Conservation (phyloP, 306 rosid genomes). For the Trifolium dubium region DNA sequence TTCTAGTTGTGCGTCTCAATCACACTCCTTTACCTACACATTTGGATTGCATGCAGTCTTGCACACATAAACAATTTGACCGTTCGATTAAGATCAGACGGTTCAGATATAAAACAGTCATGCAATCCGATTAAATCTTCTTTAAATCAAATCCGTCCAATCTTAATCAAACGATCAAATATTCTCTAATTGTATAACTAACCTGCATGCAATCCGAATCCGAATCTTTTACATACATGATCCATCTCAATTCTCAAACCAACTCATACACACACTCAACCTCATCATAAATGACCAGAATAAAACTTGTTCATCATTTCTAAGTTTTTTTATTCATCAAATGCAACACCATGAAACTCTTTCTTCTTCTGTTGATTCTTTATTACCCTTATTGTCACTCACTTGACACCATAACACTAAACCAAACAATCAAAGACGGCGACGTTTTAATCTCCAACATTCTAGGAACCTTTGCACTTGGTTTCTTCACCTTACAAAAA, state of each 20-base stretch:
- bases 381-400: conserved; percentile 29
- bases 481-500: conserved; percentile 60
- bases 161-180: no score
- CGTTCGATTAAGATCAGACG: no score
- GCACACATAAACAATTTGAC: no score
- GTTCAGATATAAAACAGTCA: no score
- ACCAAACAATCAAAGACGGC: conserved; percentile 54
- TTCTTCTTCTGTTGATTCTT: conserved; percentile 1
- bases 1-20: conserved; percentile 37
- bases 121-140: no score
- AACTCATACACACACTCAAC: neutral
- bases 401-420: conserved; percentile 45
- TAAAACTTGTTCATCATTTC: neutral
- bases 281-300: conserved; percentile 25
- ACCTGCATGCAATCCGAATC: no score
- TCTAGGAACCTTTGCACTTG: conserved; percentile 53
- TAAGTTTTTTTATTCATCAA: neutral
- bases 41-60: no score
- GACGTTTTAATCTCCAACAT: conserved; percentile 53
- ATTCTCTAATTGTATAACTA: no score
- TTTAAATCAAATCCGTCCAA: no score
- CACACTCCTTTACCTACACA: neutral
- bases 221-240: neutral
- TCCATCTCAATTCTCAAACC: neutral
- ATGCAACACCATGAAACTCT: conserved; percentile 27